Base-by-base conservation (phyloP, 495 filamentous ascomycete genomes). In the Polyplosphaeria fusca region DNA sequence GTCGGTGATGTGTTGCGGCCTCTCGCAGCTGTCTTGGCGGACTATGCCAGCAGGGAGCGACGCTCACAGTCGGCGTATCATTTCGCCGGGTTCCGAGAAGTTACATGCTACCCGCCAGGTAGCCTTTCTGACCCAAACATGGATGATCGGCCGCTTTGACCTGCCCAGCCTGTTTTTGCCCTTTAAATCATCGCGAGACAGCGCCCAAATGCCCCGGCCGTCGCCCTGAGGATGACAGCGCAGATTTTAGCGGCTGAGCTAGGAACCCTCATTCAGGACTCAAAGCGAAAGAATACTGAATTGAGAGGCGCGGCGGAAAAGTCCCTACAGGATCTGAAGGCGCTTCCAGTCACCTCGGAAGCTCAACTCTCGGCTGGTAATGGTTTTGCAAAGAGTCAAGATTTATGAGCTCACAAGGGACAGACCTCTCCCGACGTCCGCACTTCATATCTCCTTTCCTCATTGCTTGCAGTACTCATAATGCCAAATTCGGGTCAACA, bases 281-380 rank as follows among this genome's bases (percentile, higher is more conserved):
- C 90, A 64, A 95, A 94, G 71, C 82, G 91, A 58, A 97, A 94
- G 73, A 85, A 95, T 70, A 78, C 82, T 48, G 93, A 97, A 59
- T 72, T 98, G 37, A 82, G 89, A 77, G 86, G 86, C 80, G 92
- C 93, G 27, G 90, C 93, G 14, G 93, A 98, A 67, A 92, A 94
- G 70, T 92, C 93, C 3, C 74, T 97, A 5, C 88, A 87, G 60
- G 93, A 96, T 62, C 79, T 98, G 53, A 96, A 90, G 71, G 78
- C 77, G 50, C 73, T 97, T 3, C 84, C 87, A 41, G 75, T 81
- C 28, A 85, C 85, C 22, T 88, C 86, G 23, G 88, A 95, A 72
- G 77, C 86, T 28, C 89, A 96, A 63, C 82, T 95, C 54, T 80
- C 87, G 55, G 86, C 86, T 55, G 92, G 92, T 95, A 65, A 66